Evolutionary conservation across 2,329 filamentous ascomycete species (phyloP), one percentile per base, ranked within the genome.

Genomic region (Aureobasidium lini): DNA sequence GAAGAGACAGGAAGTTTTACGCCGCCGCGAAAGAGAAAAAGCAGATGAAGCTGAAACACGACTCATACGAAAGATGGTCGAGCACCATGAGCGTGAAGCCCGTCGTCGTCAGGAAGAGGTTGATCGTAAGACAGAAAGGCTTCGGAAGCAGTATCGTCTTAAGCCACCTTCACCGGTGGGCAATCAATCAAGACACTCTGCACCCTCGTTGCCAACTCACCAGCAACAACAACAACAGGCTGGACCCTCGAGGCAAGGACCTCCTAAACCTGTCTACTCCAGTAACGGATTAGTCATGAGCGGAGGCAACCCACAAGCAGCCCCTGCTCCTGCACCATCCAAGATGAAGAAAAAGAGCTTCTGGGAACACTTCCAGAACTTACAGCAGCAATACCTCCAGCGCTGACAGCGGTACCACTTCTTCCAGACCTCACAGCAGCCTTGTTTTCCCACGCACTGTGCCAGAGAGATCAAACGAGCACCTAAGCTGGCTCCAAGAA

Each of bases 71-170:
- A 81, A 79, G 66, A 86, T 88, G 79, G 77, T 88, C 4, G 81
- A 86, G 50, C 76, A 80, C 44, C 87, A 91, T 68, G 84, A 87
- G 29, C 80, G 79, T 59, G 85, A 88, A 65, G 79, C 76, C 0
- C 79, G 76, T 59, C 71, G 74, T 31, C 77, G 75, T 61, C 77
- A 84, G 62, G 77, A 76, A 1, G 81, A 82, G 57, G 67, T 80
- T 13, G 76, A 95, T 37, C 83, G 84, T 44, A 92, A 96, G 72
- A 95, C 90, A 0, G 86, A 86, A 65, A 81, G 90, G 0, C 75
- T 96, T 7, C 78, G 83, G 23, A 82, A 78, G 64, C 72, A 86
- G 65, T 92, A 89, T 66, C 88, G 88, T 49, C 77, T 83, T 6
- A 60, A 43, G 23, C 50, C 49, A 29, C 57, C 47, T 37, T 47